phyloP scores from a whole-genome alignment of 352 stramenopile species.

The Phytophthora chlamydospora region DNA sequence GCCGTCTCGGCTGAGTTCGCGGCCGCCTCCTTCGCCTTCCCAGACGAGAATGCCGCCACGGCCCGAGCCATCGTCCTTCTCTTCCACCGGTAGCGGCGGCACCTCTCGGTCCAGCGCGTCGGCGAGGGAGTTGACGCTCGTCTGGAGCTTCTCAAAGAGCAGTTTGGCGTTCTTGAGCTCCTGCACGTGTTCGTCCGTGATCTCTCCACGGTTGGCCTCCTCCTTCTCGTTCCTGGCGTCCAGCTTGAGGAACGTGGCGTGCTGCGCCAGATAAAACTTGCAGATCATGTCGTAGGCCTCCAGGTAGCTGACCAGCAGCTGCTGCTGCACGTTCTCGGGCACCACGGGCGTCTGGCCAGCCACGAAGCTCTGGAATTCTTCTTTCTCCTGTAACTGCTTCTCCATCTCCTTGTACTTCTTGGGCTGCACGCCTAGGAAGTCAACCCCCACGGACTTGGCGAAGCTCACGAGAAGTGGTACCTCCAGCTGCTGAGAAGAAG shows the following conservation, averaged over 20 bases:
- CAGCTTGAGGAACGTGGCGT: conserved; percentile 91
- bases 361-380: conserved; percentile 52
- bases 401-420: conserved; percentile 73
- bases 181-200: conserved; percentile 73
- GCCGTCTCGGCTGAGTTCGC: conserved; percentile 78
- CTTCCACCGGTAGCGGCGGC: conserved; percentile 62
- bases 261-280: conserved; percentile 90
- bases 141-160: conserved; percentile 88
- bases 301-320: conserved; percentile 81
- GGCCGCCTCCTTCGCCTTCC: conserved; percentile 72
- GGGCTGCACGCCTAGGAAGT: conserved; percentile 82
- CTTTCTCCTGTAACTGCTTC: conserved; percentile 33
- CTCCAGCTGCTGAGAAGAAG: conserved; percentile 79
- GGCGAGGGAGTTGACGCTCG: conserved; percentile 80
- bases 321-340: conserved; percentile 57
- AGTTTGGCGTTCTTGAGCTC: conserved; percentile 77
- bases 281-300: conserved; percentile 91
- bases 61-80: conserved; percentile 61
- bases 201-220: conserved; percentile 82
- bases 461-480: conserved; percentile 95
- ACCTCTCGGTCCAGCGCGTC: conserved; percentile 83
- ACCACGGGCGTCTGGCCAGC: conserved; percentile 57
- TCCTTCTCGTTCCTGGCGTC: conserved; percentile 94
- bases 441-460: conserved; percentile 91
- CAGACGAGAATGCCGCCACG: conserved; percentile 64